Conservation (phyloP, 2,329 filamentous ascomycete species). For the Pseudocercospora crystallina region DNA sequence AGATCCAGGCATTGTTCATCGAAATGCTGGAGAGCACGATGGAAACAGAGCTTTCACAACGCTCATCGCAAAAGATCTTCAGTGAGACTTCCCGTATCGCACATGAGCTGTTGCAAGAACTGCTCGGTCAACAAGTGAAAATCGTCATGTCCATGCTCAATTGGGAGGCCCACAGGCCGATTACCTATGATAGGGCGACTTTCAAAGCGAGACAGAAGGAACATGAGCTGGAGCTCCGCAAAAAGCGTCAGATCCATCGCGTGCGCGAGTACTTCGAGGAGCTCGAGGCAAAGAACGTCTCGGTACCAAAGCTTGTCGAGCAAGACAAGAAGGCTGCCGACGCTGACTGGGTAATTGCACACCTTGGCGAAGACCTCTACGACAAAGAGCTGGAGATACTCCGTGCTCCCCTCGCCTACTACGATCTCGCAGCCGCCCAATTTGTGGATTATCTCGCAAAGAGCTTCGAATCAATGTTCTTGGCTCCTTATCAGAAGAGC, state of each 20-base stretch:
- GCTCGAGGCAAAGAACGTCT: constrained; percentile 21
- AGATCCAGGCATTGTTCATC: constrained; percentile 28
- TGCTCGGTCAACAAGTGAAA: constrained; percentile 29
- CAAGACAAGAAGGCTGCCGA: constrained; percentile 33
- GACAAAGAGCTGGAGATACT: constrained; percentile 61
- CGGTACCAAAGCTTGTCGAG: constrained; percentile 24
- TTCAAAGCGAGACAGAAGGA: constrained; percentile 25
- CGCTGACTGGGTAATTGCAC: constrained; percentile 23
- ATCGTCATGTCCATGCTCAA: constrained; percentile 25
- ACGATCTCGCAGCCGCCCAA: constrained; percentile 63
- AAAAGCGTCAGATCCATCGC: constrained; percentile 30
- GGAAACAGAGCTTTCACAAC: constrained; percentile 31
- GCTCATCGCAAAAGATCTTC: constrained; percentile 35
- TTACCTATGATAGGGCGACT: constrained; percentile 33
- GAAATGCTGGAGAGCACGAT: constrained; percentile 18
- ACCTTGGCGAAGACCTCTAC: constrained; percentile 60
- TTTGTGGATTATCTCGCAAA: constrained; percentile 57
- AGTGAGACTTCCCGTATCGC: constrained; percentile 28
- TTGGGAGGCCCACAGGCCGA: constrained; percentile 26
- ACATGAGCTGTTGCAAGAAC: constrained; percentile 27
- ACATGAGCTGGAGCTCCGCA: constrained; percentile 25
- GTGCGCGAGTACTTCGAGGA: constrained; percentile 31
- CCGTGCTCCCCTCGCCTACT: constrained; percentile 66
- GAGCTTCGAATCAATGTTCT: constrained; percentile 25
- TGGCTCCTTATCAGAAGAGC: constrained; percentile 15